Evolutionary conservation across 768 basidiomycete species (phyloP), one percentile per base, ranked within the genome.

Genomic region (Psilocybe cyanescens): DNA sequence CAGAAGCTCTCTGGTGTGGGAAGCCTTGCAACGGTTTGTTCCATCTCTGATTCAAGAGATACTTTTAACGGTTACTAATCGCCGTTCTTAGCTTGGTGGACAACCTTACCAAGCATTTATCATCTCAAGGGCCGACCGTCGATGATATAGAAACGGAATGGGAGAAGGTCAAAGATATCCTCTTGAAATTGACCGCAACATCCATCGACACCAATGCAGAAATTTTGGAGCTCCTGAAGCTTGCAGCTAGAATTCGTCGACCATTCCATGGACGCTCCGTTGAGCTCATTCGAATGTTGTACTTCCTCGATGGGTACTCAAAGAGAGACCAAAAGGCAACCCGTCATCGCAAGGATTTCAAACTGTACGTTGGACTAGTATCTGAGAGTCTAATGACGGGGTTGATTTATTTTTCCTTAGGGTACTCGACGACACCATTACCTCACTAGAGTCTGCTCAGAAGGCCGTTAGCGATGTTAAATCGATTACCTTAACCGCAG

Each of bases 251-350:
- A 39, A 61, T 68, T 41, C 65, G 67, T 14, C 50, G 66, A 16
- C 71, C 71, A 16, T 67, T 69, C 50, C 65, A 65, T 8, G 67
- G 58, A 3, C 65, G 71, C 45, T 60, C 66, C 3, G 63, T 65
- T 8, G 63, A 62, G 37, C 55, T 72, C 1, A 63, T 72, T 31
- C 60, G 53, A n/a, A 66, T 68, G 51, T 45, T 68, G 51, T 57
- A 57, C 17, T 44, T 53, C n/a, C 58, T 70, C 39, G 63, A 70
- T 51, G 17, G 46, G 14, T 46, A 59, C 44, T 65, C 64, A 24
- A 46, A 28, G 9, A 56, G 49, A 8, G 45, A 46, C 14, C 45
- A 57, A 24, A 54, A 57, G 19, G 24, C 31, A 19, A 54, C 30
- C n/a, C 29, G 52, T 4, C 16, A 33, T 29, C 61, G 61, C 41